phyloP scores from a whole-genome alignment of 1,139 yeast genomes.

The Magnusiomyces tetraspermus region DNA sequence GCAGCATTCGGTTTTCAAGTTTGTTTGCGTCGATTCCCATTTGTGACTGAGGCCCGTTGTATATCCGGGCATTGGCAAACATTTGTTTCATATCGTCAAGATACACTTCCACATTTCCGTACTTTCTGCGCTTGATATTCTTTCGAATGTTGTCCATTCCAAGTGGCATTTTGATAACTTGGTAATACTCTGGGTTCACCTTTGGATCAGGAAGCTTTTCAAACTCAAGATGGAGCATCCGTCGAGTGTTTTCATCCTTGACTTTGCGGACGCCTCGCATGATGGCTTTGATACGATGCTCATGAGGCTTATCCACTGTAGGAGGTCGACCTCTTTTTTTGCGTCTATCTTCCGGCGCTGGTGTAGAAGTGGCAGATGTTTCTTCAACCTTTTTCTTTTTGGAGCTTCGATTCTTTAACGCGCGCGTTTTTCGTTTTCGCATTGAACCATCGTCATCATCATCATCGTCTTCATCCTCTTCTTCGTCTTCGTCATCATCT shows the following conservation, averaged over 20 bases:
- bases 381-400: slow-evolving; percentile 19
- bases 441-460: slow-evolving; percentile 25
- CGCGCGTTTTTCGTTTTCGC: slow-evolving; percentile 22
- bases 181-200: slow-evolving; percentile 58
- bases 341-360: slow-evolving; percentile 41
- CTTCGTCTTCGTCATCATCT: slow-evolving; percentile 22
- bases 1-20: slow-evolving; percentile 54
- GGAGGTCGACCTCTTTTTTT: slow-evolving; percentile 91
- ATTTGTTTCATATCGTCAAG: slow-evolving; percentile 66
- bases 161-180: slow-evolving; percentile 57
- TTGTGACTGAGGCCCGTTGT: slow-evolving; percentile 48
- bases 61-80: slow-evolving; percentile 65
- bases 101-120: slow-evolving; percentile 64
- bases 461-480: slow-evolving; percentile 26
- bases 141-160: slow-evolving; percentile 74
- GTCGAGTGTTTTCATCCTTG: slow-evolving; percentile 44
- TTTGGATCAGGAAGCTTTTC: slow-evolving; percentile 75
- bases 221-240: slow-evolving; percentile 49
- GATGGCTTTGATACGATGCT: slow-evolving; percentile 80
- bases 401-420: slow-evolving; percentile 17
- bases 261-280: slow-evolving; percentile 73
- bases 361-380: slow-evolving; percentile 15
- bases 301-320: slow-evolving; percentile 87
- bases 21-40: slow-evolving; percentile 51
- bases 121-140: slow-evolving; percentile 79